Conservation (phyloP, 2,329 filamentous ascomycete species). For the Aspergillus sp. region DNA sequence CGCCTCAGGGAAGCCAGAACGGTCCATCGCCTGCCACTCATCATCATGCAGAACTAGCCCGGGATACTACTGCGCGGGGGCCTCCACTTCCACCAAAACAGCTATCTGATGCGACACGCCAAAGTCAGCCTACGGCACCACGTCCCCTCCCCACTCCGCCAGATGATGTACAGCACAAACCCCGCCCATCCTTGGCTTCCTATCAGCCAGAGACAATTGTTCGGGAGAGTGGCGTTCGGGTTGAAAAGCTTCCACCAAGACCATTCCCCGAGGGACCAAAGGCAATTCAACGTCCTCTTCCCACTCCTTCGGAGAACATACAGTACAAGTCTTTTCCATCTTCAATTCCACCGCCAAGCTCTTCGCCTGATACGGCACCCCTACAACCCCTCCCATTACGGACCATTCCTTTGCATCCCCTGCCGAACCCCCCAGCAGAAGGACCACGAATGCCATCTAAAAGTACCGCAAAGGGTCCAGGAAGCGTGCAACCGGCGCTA, state of each 20-base stretch:
- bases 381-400: neutral
- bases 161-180: neutral
- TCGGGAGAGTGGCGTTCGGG: neutral
- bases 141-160: neutral
- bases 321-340: slow-evolving; percentile 6
- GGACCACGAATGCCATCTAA: slow-evolving; percentile 1
- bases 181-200: neutral
- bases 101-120: neutral
- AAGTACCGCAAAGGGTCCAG: slow-evolving; percentile 16
- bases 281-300: neutral
- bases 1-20: neutral
- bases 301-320: neutral
- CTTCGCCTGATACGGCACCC: neutral
- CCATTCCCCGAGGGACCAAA: neutral
- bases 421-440: neutral
- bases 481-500: slow-evolving; percentile 19
- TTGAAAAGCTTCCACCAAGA: neutral
- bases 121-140: neutral
- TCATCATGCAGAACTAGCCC: neutral
- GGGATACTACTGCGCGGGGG: neutral
- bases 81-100: neutral
- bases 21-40: neutral
- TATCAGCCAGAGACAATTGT: slow-evolving; percentile 7
- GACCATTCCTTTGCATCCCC: neutral
- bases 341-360: neutral